These are phyloP conservation scores for Saturnispora hagleri DNA, from an alignment of 805 yeast species.

Conservation along the genomic window DNA sequence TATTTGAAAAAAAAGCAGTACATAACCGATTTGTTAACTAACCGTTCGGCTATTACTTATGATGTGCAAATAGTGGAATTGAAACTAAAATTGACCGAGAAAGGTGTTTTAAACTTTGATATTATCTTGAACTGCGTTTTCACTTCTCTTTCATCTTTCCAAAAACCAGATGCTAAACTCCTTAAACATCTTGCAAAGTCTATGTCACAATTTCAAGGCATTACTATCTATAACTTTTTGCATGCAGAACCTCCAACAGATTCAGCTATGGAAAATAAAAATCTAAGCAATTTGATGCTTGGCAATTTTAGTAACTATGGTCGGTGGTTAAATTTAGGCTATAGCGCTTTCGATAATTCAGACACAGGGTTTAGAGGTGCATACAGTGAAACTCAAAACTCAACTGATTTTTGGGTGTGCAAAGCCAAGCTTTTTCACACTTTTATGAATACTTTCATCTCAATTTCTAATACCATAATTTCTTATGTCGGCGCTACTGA, in stretches of 20 bases:
- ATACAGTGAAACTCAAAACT: conserved; percentile 24
- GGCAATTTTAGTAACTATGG: conserved; percentile 25
- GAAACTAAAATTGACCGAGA: conserved; percentile 39
- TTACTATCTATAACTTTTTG: conserved; percentile 38
- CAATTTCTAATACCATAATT: conserved; percentile 26
- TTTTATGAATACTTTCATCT: conserved; percentile 23
- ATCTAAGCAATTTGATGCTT: conserved; percentile 33
- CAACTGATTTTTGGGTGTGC: conserved; percentile 35
- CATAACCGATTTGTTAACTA: conserved; percentile 33
- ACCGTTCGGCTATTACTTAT: conserved; percentile 20
- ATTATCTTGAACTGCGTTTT: conserved; percentile 30
- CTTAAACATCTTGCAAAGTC: conserved; percentile 29
- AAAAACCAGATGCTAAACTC: conserved; percentile 4
- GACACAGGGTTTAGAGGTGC: conserved; percentile 20
- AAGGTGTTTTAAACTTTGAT: conserved; percentile 34
- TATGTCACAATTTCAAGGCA: conserved; percentile 39
- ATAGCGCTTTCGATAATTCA: conserved; percentile 25
- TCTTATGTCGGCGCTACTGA: conserved; percentile 25
- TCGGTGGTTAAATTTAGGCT: conserved; percentile 36
- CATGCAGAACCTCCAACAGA: conserved; percentile 30
- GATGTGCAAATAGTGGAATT: conserved; percentile 30
- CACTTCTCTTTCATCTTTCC: conserved; percentile 21
- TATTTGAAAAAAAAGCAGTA: conserved; percentile 28
- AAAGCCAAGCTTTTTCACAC: conserved; percentile 30
- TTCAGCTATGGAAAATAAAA: conserved; percentile 41